Evolutionary conservation across 148 eudicot genomes (phyloP).

Genomic region (Fagopyrum esculentum): DNA sequence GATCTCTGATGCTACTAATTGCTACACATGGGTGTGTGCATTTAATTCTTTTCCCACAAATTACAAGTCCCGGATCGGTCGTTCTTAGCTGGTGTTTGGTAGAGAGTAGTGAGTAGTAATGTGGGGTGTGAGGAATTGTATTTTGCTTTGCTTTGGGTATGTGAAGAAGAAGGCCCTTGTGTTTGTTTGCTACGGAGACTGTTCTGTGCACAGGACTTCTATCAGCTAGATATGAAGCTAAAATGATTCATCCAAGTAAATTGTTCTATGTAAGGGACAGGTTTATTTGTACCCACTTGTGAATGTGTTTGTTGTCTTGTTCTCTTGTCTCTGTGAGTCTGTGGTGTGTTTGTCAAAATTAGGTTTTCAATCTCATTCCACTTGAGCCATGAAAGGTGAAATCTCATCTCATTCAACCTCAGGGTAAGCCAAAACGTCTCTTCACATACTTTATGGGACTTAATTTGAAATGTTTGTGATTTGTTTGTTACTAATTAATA

Average conservation of each 20-base stretch:
- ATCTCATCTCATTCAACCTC: neutral
- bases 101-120: slow-evolving; percentile 7
- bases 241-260: neutral
- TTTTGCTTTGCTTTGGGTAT: neutral
- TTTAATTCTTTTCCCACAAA: slow-evolving; percentile 4
- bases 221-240: neutral
- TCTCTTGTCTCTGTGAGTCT: too few relatives aligned
- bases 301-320: neutral
- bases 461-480: neutral
- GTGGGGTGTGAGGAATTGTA: slow-evolving; percentile 5
- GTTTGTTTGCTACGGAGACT: neutral
- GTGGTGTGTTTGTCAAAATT: neutral
- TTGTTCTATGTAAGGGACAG: neutral
- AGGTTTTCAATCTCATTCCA: neutral
- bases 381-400: neutral
- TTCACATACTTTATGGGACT: neutral
- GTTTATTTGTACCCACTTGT: neutral
- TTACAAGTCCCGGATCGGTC: neutral
- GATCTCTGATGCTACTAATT: slow-evolving; percentile 7
- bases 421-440: neutral
- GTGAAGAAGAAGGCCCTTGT: slow-evolving; percentile 7
- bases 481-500: too few relatives aligned
- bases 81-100: neutral
- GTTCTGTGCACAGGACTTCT: neutral
- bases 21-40: slow-evolving; percentile 10